Base-by-base conservation (phyloP, 352 stramenopile genomes). In the Pythium phragmitis region DNA sequence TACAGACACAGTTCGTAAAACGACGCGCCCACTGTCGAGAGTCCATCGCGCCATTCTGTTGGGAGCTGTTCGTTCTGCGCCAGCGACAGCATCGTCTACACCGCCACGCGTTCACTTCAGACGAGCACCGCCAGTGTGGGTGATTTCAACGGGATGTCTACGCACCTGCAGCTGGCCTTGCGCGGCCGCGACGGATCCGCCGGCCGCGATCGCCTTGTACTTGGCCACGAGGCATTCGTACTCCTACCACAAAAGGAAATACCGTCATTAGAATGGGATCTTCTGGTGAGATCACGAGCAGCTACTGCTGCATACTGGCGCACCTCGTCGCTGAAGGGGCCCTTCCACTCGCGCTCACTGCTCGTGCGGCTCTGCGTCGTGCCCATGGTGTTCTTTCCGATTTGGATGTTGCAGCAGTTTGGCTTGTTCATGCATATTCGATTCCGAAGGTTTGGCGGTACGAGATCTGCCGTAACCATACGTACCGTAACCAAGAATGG, bases 301-400 rank as follows among this genome's bases (percentile, higher is more conserved):
- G 46, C 30, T 19, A 17, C 30, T 37, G 46, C 2, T n/a, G 7
- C 7, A 39, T 2, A 39, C 1, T 13, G 7, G 34, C 41, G 26
- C 1, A 91, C 85, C 51, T 85, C 67, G 57, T 94, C 85, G 58
- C 85, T 92, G 60, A 94, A 94, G 1, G 85, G 85, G 1, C 85
- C 85, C 70, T 91, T 92, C 83, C 83, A 89, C 54, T 82, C 82
- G 53, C 26, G 53, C 16, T 60, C 37, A 23, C 30, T 21, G 33
- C 49, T 43, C 19, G 48, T 45, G 57, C 42, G 42, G 54, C 59
- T 72, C 37, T 68, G 59, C 21, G 39, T 60, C 26, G 66, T 68
- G 59, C 66, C 59, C 66, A 68, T 72, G 33, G 7, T 64, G 3
- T n/a, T 33, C 5, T 34, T 19, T 45, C 12, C 12, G 39, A 46